Evolutionary conservation across 2,329 filamentous ascomycete genomes (phyloP), one percentile per base, ranked within the genome.

Genomic region (Plectosphaerella plurivora): DNA sequence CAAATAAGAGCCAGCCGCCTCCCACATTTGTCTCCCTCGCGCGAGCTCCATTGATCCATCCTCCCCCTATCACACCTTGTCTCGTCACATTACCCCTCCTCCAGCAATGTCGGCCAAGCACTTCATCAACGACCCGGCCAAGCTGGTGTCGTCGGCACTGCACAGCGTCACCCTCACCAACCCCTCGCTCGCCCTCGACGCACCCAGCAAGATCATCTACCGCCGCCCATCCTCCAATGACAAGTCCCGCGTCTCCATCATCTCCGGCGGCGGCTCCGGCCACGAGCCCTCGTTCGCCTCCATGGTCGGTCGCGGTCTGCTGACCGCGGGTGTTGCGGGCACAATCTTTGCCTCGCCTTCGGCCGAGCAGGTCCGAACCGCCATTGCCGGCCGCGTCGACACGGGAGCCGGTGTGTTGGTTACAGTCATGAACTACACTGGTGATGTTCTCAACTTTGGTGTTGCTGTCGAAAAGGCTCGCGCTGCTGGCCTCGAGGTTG

Each of bases 261-360:
- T 97, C 60, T 92, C 89, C 2, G 93, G 93, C 57, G 93, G 93
- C 59, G 93, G 93, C 51, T 89, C 87, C 18, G 92, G 92, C 60
- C 92, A 97, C 65, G 92, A 97, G 67, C 92, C 92, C 22, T 89
- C 87, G 54, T 96, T 96, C 66, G 84, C 86, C 1, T 88, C 84
- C 54, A 94, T 92, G 70, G 92, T 97, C 14, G 92, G 92, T 22
- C 77, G 80, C 10, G 92, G 91, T 47, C 74, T 96, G 57, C 82
- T 96, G 16, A 83, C 86, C 33, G 92, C 87, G 47, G 87, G 89
- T 1, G 90, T 96, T 1, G 88, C 91, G 1, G 92, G 92, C 16
- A 92, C 89, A 3, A 92, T 95, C 62, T 95, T 95, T 65, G 90
- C 90, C 7, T 89, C 85, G 16, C 90, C 90, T 0, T 86, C 82